phyloP scores from a whole-genome alignment of 345 rosid species.

The Trapa incisa region DNA sequence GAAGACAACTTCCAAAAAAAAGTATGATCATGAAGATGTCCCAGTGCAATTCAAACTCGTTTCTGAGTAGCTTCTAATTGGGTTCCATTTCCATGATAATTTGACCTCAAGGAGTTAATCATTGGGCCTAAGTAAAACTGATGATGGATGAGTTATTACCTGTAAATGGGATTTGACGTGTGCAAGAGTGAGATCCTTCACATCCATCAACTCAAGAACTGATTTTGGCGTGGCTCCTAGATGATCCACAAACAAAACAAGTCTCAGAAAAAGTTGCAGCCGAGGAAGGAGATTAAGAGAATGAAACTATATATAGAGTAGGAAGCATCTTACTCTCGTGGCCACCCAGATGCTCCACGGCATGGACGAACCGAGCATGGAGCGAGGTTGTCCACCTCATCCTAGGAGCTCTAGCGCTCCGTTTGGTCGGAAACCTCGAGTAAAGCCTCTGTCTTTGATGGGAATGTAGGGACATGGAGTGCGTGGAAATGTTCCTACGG shows the following conservation, averaged over 20 bases:
- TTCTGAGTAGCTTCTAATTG: no score
- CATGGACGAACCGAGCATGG: constrained; percentile 95
- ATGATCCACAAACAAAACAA: constrained; percentile 8
- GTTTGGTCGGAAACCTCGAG: constrained; percentile 51
- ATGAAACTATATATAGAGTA: neutral
- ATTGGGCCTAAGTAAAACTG: no score
- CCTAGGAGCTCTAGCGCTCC: constrained; percentile 53
- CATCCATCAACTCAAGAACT: constrained; percentile 99
- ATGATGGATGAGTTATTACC: constrained; percentile 23
- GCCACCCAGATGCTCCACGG: constrained; percentile 95
- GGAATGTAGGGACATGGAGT: neutral
- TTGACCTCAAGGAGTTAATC: no score
- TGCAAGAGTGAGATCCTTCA: constrained; percentile 95
- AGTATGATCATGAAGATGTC: no score
- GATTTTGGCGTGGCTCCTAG: constrained; percentile 95
- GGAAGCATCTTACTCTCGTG: constrained; percentile 63
- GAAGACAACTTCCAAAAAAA: no score
- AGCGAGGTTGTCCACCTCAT: constrained; percentile 99
- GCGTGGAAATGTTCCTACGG: no score
- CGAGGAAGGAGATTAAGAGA: neutral
- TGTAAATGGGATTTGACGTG: constrained; percentile 97
- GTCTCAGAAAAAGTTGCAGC: neutral
- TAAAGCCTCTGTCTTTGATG: constrained; percentile 33
- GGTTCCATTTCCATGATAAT: no score
- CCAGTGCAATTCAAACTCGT: no score